Evolutionary conservation across 768 basidiomycete genomes (phyloP), one percentile per base, ranked within the genome.

Genomic region (Boletus edulis): DNA sequence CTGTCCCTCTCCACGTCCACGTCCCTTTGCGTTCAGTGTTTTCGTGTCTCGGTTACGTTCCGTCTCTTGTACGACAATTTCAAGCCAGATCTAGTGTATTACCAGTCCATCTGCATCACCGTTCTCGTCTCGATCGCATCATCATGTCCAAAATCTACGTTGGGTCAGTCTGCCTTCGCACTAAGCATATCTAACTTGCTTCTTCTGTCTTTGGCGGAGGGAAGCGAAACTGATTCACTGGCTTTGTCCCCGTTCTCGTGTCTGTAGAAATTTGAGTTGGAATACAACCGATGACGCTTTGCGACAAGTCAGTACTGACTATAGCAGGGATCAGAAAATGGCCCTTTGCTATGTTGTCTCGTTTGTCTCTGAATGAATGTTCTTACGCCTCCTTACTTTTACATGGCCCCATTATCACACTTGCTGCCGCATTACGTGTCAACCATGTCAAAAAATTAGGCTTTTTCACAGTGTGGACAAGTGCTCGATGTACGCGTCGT

Each of bases 281-380:
- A 89, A 88, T 80, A 96, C 94, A 73, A 94, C 85, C 73, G 94
- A 96, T 84, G 94, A 96, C 40, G 83, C 83, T 54, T 82, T 97
- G 64, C 87, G 87, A 75, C 75, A 84, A 78, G 93, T 94, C 82
- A 86, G 91, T 90, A 44, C 66, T 81, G 75, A 75, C 72, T 76
- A 69, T 73, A 61, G 65, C 67, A 46, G 54, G 66, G 67, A 60
- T 57, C 59, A 20, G 45, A 48, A 52, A 50, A 46, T 51, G 54
- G 51, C 46, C 66, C 57, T 55, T 58, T 71, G 70, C 72, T 75
- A 66, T 79, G 78, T 84, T 79, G 78, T 82, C 75, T 70, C 56
- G 66, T 61, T 62, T 70, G 64, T 70, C 59, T 64, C 63, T 55
- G 59, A 60, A 63, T 46, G 61, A 59, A 60, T 61, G 67, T 66